Conservation (phyloP, 306 rosid genomes). For the Rosa chinensis region DNA sequence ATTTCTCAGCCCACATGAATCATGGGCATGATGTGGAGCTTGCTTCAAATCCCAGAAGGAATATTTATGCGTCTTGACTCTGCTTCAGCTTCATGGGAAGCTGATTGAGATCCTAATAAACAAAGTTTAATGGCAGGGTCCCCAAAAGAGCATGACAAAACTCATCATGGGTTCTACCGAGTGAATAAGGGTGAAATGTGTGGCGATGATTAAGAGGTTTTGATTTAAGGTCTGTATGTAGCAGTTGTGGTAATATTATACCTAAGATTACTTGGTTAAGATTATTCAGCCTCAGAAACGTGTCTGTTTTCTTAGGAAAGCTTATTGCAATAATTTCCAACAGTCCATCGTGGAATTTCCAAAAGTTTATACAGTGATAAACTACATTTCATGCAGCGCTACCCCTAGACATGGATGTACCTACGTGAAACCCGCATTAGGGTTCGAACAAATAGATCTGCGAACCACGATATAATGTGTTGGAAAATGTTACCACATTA, state of each 20-base stretch:
- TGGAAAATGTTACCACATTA: too few species aligned
- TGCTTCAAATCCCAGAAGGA: background rate
- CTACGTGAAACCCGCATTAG: too few species aligned
- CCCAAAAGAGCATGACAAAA: background rate
- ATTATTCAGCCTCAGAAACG: background rate
- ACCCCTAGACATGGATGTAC: too few species aligned
- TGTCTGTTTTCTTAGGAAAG: background rate
- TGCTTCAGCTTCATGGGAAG: background rate
- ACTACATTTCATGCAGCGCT: background rate
- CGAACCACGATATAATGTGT: too few species aligned
- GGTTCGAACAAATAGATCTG: background rate
- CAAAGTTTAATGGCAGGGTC: background rate
- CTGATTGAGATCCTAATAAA: constrained; percentile 13
- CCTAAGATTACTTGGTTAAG: background rate
- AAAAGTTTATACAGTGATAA: background rate
- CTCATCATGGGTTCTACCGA: background rate
- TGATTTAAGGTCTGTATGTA: background rate
- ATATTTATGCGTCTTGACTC: background rate
- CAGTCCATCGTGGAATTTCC: too few species aligned
- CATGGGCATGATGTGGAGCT: background rate
- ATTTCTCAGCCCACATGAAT: background rate
- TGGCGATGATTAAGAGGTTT: background rate
- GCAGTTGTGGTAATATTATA: background rate
- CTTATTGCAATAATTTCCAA: background rate
- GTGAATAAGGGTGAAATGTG: constrained; percentile 16